phyloP scores from a whole-genome alignment of 192 early-diverging fungal genomes.

The Entomortierella lignicola region DNA sequence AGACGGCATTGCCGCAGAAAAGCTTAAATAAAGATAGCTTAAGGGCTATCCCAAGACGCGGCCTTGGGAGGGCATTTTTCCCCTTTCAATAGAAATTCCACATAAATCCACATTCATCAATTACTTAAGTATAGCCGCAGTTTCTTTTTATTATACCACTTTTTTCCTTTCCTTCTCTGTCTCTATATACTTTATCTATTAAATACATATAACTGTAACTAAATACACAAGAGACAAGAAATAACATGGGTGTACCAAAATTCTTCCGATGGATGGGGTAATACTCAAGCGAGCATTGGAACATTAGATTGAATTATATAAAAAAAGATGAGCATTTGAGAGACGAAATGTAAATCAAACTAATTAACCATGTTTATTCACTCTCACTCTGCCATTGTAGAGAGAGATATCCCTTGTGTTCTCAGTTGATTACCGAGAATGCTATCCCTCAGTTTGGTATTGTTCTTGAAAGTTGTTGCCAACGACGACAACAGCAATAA shows the following conservation, averaged over 20 bases:
- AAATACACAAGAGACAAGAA: constrained; percentile 1
- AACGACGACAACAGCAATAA: not conserved
- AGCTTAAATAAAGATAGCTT: not conserved
- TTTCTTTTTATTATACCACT: not conserved
- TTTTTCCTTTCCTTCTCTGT: not conserved
- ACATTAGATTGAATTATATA: too few species aligned
- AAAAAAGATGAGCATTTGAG: too few species aligned
- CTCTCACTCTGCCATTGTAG: constrained; percentile 43
- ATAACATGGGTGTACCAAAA: constrained; percentile 86
- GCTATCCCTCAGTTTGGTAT: constrained; percentile 94
- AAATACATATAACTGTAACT: not conserved
- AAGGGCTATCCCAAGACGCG: not conserved
- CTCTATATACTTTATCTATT: not conserved
- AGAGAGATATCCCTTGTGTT: constrained; percentile 96
- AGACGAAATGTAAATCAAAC: not conserved
- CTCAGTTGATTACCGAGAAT: constrained; percentile 90
- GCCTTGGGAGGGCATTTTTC: too few species aligned
- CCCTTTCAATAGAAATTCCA: not conserved
- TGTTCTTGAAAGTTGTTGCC: not conserved
- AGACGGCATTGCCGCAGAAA: not conserved
- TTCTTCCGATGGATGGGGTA: constrained; percentile 98
- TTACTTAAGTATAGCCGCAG: not conserved
- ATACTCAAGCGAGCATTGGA: not conserved
- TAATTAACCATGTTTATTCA: not conserved
- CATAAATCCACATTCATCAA: not conserved